Conservation (phyloP, 2,329 filamentous ascomycete genomes). For the Ustulina deusta region DNA sequence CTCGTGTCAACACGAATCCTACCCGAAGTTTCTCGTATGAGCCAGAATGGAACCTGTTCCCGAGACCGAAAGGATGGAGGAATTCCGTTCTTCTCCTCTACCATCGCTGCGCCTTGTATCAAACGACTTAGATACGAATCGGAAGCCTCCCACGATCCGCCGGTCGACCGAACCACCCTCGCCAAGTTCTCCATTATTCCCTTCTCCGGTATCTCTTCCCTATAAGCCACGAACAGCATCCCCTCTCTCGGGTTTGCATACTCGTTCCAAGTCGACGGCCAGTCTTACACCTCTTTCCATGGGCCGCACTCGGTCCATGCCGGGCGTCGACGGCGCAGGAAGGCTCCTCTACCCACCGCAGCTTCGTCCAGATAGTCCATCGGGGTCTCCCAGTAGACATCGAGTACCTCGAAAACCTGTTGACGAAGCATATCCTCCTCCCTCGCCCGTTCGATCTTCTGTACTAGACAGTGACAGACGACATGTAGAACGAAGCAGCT, state of each 20-base stretch:
- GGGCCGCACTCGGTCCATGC: slow-evolving; percentile 73
- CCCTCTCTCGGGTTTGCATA: slow-evolving; percentile 68
- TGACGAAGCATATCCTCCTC: slow-evolving; percentile 70
- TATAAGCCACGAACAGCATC: slow-evolving; percentile 73
- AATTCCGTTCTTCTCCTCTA: slow-evolving; percentile 70
- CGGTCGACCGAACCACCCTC: slow-evolving; percentile 71
- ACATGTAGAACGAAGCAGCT: slow-evolving; percentile 62
- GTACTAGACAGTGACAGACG: slow-evolving; percentile 66
- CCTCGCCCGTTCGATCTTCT: slow-evolving; percentile 65
- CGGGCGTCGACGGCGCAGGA: slow-evolving; percentile 70
- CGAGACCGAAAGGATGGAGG: slow-evolving; percentile 76
- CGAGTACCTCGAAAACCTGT: slow-evolving; percentile 67
- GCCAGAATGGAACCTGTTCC: slow-evolving; percentile 73
- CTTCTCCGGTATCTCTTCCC: slow-evolving; percentile 59
- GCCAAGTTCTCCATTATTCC: slow-evolving; percentile 65
- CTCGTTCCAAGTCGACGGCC: slow-evolving; percentile 68
- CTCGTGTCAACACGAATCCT: slow-evolving; percentile 2
- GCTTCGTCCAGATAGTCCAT: slow-evolving; percentile 66
- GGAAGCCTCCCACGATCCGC: slow-evolving; percentile 66
- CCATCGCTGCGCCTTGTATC: slow-evolving; percentile 61
- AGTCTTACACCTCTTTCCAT: slow-evolving; percentile 67
- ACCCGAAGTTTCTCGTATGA: slow-evolving; percentile 12
- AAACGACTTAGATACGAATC: slow-evolving; percentile 57
- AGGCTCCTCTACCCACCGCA: slow-evolving; percentile 68
- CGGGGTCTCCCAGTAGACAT: slow-evolving; percentile 64